Base-by-base conservation (phyloP, 192 early-diverging fungal genomes). In the Rhizoclosmatium globosum region DNA sequence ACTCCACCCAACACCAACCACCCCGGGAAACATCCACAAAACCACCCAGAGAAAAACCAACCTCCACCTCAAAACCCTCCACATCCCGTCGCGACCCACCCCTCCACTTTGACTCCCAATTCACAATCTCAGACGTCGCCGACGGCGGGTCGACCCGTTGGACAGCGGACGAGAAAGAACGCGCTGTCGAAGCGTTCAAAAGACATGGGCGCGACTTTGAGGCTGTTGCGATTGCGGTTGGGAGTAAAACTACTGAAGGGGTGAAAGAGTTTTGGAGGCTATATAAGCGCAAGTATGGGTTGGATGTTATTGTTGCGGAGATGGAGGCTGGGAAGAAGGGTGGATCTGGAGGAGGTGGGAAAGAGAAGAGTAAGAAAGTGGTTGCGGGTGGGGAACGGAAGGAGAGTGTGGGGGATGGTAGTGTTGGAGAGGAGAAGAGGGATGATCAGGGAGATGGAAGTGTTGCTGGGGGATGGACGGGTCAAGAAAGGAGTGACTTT, bases 211-310 rank as follows among this genome's bases (percentile, higher is more conserved):
- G 89, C 3, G 92, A 95, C 64, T 96, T 95, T 85, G 87, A 85
- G 39, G 86, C 85, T 13, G 92, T 95, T 0, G 88, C 95, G 2
- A 83, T 80, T 19, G 79, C 89, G 65, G 91, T 95, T 66, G 91
- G 91, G 3, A 91, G 92, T 2, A 95, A 95, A 80, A 93, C 93
- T 2, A 90, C 86, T 65, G 90, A 89, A 42, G 92, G 95, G 78
- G 95, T 94, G 71, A 86, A 89, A 47, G 93, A 93, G 61, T 94
- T 93, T 77, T 95, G 91, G 76, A 87, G 91, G 79, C 90, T 93
- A 68, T 92, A 92, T 79, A 91, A 91, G 45, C 91, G 92, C 1
- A 93, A 91, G 76, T 48, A 77, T 38, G 79, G 81, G 44, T 62
- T 71, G 46, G 71, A 83, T 53, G 56, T 50, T 1, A 42, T 64